Evolutionary conservation across 495 filamentous ascomycete genomes (phyloP).

Genomic region (Penicillium angulare): DNA sequence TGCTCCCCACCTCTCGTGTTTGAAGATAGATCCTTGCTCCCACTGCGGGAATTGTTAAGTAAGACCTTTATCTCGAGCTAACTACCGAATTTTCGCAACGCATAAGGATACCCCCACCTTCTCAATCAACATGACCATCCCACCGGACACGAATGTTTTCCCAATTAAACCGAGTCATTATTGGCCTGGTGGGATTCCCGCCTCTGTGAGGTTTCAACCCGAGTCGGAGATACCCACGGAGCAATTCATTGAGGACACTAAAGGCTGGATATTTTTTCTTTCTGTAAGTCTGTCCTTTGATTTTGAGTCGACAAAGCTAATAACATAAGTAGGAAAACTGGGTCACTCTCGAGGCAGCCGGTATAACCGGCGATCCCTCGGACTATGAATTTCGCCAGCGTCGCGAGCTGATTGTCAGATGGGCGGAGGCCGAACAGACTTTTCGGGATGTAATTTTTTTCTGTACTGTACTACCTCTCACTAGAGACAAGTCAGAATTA

Average conservation of each 20-base stretch:
- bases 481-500: no score
- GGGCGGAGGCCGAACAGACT: no score
- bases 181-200: neutral
- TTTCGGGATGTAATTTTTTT: no score
- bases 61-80: neutral
- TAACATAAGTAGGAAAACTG: neutral
- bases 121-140: neutral
- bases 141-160: neutral
- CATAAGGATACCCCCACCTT: neutral
- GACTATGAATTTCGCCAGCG: no score
- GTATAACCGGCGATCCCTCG: no score
- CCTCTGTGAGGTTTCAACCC: neutral
- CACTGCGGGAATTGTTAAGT: neutral
- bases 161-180: neutral
- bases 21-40: neutral
- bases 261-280: neutral
- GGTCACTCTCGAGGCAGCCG: no score
- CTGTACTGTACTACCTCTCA: no score
- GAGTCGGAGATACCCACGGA: neutral
- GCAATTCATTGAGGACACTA: neutral
- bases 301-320: neutral
- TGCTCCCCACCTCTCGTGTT: neutral
- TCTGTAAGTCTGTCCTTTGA: no score
- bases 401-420: no score
- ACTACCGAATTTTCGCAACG: neutral